Conservation (phyloP, 176 grass and related monocot genomes). For the Musa schizocarpa region DNA sequence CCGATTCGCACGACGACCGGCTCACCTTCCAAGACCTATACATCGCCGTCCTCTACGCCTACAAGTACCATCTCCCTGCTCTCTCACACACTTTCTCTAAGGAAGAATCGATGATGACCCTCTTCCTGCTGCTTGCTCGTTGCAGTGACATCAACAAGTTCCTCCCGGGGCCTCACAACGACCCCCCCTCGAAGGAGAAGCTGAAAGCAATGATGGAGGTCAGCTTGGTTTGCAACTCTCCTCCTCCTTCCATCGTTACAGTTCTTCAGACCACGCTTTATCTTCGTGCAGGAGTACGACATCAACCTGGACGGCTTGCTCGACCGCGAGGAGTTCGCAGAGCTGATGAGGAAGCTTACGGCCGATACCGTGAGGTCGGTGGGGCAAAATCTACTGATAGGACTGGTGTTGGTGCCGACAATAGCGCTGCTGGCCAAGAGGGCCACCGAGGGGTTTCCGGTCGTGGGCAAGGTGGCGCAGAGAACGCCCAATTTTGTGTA, state of each 20-base stretch:
- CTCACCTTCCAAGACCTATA: slow-evolving; percentile 83
- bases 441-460: slow-evolving; percentile 74
- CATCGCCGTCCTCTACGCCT: slow-evolving; percentile 88
- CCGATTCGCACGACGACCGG: slow-evolving; percentile 19
- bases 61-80: slow-evolving; percentile 50
- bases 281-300: slow-evolving; percentile 48
- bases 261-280: not conserved
- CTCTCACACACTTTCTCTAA: not conserved
- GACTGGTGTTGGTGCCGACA: slow-evolving; percentile 49
- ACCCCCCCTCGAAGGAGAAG: slow-evolving; percentile 81
- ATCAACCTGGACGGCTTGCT: slow-evolving; percentile 65
- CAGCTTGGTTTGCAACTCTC: not conserved
- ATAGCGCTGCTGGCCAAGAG: slow-evolving; percentile 69
- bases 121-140: not conserved
- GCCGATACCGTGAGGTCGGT: slow-evolving; percentile 50
- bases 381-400: slow-evolving; percentile 57
- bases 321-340: slow-evolving; percentile 82
- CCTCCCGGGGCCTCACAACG: slow-evolving; percentile 75
- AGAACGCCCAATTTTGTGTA: slow-evolving; percentile 61
- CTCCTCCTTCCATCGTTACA: not conserved
- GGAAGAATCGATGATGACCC: not conserved
- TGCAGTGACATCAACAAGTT: slow-evolving; percentile 93
- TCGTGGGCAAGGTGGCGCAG: slow-evolving; percentile 63
- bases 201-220: slow-evolving; percentile 58
- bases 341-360: slow-evolving; percentile 74